A percentile compares a stretch with the other conserved stretches of the same genome.
Evolutionary conservation across 1,284 basidiomycete species (phyloP).

Genomic region (Boletus calvinii): DNA sequence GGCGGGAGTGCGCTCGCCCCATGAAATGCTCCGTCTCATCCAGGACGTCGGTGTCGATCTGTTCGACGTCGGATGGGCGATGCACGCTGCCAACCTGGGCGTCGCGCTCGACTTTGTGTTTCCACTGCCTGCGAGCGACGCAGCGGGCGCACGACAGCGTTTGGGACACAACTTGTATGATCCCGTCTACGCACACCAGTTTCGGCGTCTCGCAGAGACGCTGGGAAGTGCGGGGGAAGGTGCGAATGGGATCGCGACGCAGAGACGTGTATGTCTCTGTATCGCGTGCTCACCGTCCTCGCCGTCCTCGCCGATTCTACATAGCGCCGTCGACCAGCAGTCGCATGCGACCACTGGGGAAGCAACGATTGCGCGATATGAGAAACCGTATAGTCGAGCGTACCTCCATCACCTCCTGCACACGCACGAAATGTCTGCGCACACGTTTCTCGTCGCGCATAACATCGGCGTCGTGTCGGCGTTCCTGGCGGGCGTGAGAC

Average conservation of each 20-base stretch:
- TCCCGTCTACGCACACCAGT: constrained; percentile 55
- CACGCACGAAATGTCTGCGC: constrained; percentile 85
- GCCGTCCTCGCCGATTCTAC: constrained; percentile 41
- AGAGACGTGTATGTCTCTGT: constrained; percentile 49
- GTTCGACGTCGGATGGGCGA: constrained; percentile 71
- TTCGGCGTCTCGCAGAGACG: constrained; percentile 48
- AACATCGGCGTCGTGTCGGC: constrained; percentile 65
- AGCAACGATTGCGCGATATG: constrained; percentile 11
- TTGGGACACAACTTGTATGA: constrained; percentile 76
- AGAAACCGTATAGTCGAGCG: constrained; percentile 55
- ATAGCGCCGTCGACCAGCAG: constrained; percentile 48
- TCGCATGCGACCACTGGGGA: constrained; percentile 1
- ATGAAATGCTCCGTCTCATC: constrained; percentile 69
- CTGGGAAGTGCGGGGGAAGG: constrained; percentile 33
- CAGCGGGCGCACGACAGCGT: constrained; percentile 34
- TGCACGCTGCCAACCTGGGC: constrained; percentile 62
- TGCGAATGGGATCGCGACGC: neutral
- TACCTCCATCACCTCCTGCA: constrained; percentile 81
- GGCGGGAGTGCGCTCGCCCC: constrained; percentile 61
- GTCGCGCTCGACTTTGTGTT: constrained; percentile 77
- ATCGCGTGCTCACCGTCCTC: constrained; percentile 59
- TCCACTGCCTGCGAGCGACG: constrained; percentile 42
- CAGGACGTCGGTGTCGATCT: constrained; percentile 67
- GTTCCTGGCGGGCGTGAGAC: constrained; percentile 61
- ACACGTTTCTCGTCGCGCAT: constrained; percentile 69